Evolutionary conservation across 805 yeast genomes (phyloP), one percentile per base, ranked within the genome.

Genomic region (Starmerella scarabaei): DNA sequence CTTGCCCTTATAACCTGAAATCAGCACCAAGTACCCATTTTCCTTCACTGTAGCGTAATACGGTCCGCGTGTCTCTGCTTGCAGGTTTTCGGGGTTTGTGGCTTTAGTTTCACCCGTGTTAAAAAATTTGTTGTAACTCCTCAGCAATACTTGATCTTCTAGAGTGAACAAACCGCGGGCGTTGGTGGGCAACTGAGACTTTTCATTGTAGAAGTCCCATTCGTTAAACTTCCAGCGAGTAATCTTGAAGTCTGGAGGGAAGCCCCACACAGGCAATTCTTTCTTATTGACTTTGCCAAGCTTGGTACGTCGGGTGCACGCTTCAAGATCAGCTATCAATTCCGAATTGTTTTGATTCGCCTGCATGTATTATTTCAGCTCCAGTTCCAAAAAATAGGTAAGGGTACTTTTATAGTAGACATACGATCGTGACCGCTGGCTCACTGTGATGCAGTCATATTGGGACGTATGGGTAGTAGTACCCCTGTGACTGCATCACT

Each of bases 61-160:
- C 0, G 96, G 95, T 0, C 94, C 95, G 4, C 30, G 24, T 0
- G 91, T 77, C 24, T 64, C 51, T 1, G 48, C 35, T n/a, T 53
- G 50, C 4, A 85, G 54, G 49, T 56, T 53, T 0, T 59, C 60
- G 65, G 74, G 66, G 43, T 64, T 68, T 0, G 93, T 78, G 5
- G 47, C 47, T 0, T 60, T 48, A 1, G 70, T 66, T 56, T 91
- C 98, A 45, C 67, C 72, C 3, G 84, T 64, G 54, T 81, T 88
- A 69, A 84, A 91, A 59, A 91, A 91, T 61, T 91, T 91, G 59
- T 91, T 91, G 57, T 91, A 91, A 0, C 99, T 98, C 50, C 99
- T 65, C 1, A 77, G 75, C 2, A 74, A 75, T 18, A 91, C 79
- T 3, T 36, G 35, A 23, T 45, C 50, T 6, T 64, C 62, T 4